phyloP scores from a whole-genome alignment of 73 alveolate species.

The Paramecium sexaurelia region DNA sequence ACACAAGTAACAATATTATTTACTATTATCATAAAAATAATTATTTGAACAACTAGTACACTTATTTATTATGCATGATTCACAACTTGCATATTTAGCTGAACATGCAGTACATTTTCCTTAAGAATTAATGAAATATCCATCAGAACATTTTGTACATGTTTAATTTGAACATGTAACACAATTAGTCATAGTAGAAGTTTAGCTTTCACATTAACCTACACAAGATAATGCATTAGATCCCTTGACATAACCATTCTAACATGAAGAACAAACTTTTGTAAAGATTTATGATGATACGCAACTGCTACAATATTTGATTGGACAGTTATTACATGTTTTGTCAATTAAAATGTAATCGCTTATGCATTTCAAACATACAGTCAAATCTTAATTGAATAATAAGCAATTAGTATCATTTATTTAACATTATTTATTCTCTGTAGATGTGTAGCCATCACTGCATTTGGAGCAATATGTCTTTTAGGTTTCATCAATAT shows the following conservation, averaged over 20 bases:
- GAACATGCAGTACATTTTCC: background rate
- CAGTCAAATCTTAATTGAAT: background rate
- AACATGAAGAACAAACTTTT: background rate
- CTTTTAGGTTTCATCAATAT: background rate
- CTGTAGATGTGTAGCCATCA: background rate
- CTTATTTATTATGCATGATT: background rate
- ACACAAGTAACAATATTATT: background rate
- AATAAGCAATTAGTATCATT: background rate
- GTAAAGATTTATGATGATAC: background rate
- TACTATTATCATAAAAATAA: background rate
- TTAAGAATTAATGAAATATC: slow-evolving; percentile 5
- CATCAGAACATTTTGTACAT: slow-evolving; percentile 21
- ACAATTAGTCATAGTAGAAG: background rate
- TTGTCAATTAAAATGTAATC: background rate
- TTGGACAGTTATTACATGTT: background rate
- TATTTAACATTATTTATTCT: background rate
- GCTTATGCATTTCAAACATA: background rate
- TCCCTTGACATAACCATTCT: background rate
- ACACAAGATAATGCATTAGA: background rate
- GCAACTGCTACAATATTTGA: background rate
- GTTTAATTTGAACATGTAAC: background rate
- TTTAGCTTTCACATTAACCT: background rate
- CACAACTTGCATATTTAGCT: slow-evolving; percentile 17
- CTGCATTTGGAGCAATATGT: background rate
- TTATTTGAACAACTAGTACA: slow-evolving; percentile 9